Conservation (phyloP, 441 rosid species). For the Gossypium schwendimanii region DNA sequence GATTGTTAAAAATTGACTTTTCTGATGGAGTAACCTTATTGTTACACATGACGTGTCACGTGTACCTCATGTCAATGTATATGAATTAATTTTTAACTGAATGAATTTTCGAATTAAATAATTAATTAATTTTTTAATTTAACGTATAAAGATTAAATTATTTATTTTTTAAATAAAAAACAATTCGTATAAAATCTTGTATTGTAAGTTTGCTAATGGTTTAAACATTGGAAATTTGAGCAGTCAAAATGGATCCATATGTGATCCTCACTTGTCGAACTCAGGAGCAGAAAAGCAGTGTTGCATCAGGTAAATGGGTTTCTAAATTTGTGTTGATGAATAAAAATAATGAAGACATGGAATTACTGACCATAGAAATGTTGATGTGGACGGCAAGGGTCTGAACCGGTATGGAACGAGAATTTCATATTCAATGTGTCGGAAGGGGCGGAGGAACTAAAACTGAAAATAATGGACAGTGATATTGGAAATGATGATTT, state of each 20-base stretch:
- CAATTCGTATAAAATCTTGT: too few species aligned
- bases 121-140: accelerated
- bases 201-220: too few species aligned
- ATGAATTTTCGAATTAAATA: too few species aligned
- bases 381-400: slow-evolving; percentile 40
- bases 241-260: slow-evolving; percentile 64
- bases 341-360: too few species aligned
- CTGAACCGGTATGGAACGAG: slow-evolving; percentile 73
- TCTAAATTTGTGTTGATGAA: background rate
- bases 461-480: slow-evolving; percentile 48
- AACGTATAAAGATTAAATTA: too few species aligned
- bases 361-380: too few species aligned
- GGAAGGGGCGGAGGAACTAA: slow-evolving; percentile 41
- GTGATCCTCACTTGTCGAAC: slow-evolving; percentile 54
- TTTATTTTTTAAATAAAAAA: too few species aligned
- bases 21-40: too few species aligned
- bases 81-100: too few species aligned
- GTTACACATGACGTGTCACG: too few species aligned
- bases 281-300: slow-evolving; percentile 64
- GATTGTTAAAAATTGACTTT: too few species aligned
- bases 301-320: slow-evolving; percentile 45
- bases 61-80: too few species aligned
- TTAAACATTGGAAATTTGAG: background rate
- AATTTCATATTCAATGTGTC: slow-evolving; percentile 56
- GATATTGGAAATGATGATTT: slow-evolving; percentile 51